These are phyloP conservation scores for Rhododendron ferrugineum DNA, from an alignment of 148 eudicot genomes.

Conservation along the genomic window DNA sequence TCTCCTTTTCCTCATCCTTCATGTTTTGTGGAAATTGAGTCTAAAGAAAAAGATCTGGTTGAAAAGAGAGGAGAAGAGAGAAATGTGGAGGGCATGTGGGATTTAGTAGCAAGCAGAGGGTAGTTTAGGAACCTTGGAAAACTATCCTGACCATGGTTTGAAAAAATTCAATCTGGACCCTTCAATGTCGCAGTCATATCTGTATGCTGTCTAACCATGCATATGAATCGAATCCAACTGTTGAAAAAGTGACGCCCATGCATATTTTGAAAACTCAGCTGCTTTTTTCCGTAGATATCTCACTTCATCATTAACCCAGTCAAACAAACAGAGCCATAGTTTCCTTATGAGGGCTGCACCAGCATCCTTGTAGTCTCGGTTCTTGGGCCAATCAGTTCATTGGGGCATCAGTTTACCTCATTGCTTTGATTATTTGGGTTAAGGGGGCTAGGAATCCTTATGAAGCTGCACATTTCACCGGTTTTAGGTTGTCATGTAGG, in stretches of 20 bases:
- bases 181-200: not conserved
- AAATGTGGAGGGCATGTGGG: not conserved
- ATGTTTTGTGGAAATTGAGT: not conserved
- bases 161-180: not conserved
- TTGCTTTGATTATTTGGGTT: not conserved
- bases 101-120: not conserved
- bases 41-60: not conserved
- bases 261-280: not conserved
- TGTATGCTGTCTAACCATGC: not conserved
- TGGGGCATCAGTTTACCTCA: not conserved
- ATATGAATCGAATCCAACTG: not conserved
- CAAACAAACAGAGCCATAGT: not conserved
- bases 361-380: not conserved
- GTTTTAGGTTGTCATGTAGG: not conserved
- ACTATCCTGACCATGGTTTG: not conserved
- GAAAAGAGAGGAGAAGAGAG: not conserved
- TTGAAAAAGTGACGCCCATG: not conserved
- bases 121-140: not conserved
- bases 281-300: not conserved
- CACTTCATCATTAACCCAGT: not conserved
- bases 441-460: not conserved
- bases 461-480: not conserved
- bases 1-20: not conserved
- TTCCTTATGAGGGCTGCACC: not conserved
- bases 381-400: not conserved